Conservation (phyloP, 2,329 filamentous ascomycete species). For the Arachnopeziza araneosa region DNA sequence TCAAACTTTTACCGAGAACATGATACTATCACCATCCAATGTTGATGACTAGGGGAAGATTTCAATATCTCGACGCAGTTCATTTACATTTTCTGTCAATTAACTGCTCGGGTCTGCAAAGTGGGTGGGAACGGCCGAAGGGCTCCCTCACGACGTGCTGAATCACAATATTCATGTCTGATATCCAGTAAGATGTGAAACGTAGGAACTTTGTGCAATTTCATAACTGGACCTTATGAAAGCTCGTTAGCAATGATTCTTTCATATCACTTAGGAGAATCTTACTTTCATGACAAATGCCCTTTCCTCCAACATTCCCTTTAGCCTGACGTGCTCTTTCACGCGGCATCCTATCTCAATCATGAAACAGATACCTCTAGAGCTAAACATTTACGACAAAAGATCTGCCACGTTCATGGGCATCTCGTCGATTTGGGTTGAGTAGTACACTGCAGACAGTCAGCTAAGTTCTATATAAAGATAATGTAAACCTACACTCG, state of each 20-base stretch:
- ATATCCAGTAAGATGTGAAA: not conserved
- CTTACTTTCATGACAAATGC: not conserved
- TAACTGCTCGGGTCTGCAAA: too few species aligned
- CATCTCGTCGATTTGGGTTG: conserved; percentile 77
- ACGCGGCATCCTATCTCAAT: not conserved
- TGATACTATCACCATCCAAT: too few species aligned
- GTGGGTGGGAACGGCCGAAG: too few species aligned
- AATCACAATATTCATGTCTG: not conserved
- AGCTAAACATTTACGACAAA: conserved; percentile 17
- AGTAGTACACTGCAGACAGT: conserved; percentile 57
- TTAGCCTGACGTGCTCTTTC: not conserved
- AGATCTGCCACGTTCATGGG: conserved; percentile 63
- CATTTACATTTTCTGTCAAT: too few species aligned
- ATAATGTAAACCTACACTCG: conserved; percentile 59
- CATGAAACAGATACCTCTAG: not conserved
- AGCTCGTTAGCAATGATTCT: not conserved
- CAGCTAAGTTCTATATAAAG: conserved; percentile 7
- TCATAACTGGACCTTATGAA: not conserved
- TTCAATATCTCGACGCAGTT: too few species aligned
- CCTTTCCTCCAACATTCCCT: not conserved
- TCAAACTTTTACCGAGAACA: too few species aligned
- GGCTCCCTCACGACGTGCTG: too few species aligned
- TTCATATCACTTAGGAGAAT: not conserved
- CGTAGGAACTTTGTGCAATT: not conserved
- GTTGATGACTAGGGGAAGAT: too few species aligned